Conservation (phyloP, 2,329 filamentous ascomycete genomes). For the Fusarium sp. region DNA sequence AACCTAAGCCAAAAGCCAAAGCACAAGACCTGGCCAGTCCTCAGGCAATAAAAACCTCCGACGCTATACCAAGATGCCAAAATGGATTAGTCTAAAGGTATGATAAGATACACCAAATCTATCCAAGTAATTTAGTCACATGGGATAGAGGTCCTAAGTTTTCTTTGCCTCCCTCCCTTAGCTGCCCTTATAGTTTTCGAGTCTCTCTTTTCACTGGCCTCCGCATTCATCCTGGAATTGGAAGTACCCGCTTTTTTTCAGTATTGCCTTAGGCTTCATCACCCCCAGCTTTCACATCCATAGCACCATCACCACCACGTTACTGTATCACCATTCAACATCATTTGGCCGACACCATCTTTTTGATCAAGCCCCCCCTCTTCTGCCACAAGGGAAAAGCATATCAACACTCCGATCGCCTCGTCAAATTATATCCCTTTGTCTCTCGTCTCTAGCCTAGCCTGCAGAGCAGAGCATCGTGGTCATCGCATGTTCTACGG, state of each 20-base stretch:
- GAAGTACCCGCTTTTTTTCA: background rate
- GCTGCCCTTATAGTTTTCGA: background rate
- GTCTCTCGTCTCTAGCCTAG: background rate
- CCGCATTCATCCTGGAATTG: slow-evolving; percentile 15
- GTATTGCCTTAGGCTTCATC: slow-evolving; percentile 16
- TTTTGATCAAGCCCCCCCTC: slow-evolving; percentile 12
- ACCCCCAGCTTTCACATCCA: background rate
- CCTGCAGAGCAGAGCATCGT: slow-evolving; percentile 15
- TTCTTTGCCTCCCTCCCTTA: background rate
- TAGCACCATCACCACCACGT: slow-evolving; percentile 2
- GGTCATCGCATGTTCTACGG: slow-evolving; percentile 18
- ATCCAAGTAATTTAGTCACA: background rate
- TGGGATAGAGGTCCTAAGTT: background rate
- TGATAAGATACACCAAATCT: background rate
- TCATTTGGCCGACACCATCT: slow-evolving; percentile 35
- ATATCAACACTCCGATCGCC: slow-evolving; percentile 35
- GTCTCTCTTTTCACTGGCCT: background rate
- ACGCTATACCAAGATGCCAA: background rate
- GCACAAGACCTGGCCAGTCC: background rate
- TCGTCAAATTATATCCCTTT: slow-evolving; percentile 4
- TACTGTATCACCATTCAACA: slow-evolving; percentile 16
- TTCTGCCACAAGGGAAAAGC: slow-evolving; percentile 23
- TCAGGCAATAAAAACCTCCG: background rate
- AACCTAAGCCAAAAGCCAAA: background rate
- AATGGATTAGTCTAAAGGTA: background rate